These are phyloP conservation scores for Trapa bicornis DNA, from an alignment of 345 rosid species.

Conservation along the genomic window DNA sequence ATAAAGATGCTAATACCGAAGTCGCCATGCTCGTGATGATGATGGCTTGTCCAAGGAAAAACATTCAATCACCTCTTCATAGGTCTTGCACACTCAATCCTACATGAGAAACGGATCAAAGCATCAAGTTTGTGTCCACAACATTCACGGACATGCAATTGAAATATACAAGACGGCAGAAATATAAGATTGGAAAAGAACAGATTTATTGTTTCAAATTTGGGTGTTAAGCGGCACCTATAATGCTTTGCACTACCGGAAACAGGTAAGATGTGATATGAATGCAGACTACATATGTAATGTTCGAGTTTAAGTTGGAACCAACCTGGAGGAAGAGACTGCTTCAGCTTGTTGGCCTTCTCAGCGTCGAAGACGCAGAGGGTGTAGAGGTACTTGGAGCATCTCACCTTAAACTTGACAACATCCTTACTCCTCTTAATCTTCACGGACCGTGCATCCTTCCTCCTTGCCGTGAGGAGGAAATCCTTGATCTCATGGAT, in stretches of 20 bases:
- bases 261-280: not conserved
- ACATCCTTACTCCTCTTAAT: conserved; percentile 25
- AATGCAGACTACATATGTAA: not conserved
- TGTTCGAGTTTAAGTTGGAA: not conserved
- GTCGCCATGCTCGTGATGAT: not conserved
- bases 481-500: conserved; percentile 30
- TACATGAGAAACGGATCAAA: not conserved
- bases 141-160: not conserved
- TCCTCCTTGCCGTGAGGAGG: conserved; percentile 29
- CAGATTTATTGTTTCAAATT: not conserved
- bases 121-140: not conserved
- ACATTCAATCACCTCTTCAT: not conserved
- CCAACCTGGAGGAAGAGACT: conserved; percentile 30
- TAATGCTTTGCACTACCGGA: not conserved
- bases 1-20: not conserved
- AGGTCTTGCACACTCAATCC: not conserved
- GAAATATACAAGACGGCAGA: too few species aligned
- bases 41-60: not conserved
- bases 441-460: conserved; percentile 30
- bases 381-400: conserved; percentile 28
- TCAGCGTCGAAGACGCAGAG: conserved; percentile 24
- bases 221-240: not conserved
- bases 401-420: conserved; percentile 29
- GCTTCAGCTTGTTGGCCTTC: conserved; percentile 31
- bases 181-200: too few species aligned